These are phyloP conservation scores for Sugiyamaella xylanicola DNA, from an alignment of 1,139 yeast species.

Conservation along the genomic window DNA sequence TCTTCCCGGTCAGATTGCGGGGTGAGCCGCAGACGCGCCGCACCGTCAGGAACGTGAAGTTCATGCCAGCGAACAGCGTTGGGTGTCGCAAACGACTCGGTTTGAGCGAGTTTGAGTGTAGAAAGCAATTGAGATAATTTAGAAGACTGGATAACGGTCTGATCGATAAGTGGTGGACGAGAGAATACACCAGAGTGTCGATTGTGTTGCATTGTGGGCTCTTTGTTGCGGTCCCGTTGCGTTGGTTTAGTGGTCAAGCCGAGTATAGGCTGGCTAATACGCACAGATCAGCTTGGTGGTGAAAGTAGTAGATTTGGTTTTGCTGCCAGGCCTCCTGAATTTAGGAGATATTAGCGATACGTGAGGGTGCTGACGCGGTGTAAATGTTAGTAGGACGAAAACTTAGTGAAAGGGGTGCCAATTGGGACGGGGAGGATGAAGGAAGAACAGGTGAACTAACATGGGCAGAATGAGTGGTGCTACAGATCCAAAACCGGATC, in stretches of 20 bases:
- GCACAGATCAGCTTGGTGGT: neutral
- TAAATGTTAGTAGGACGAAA: too few relatives aligned
- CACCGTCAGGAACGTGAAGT: neutral
- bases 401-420: too few relatives aligned
- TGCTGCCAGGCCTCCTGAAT: neutral
- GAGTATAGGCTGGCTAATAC: too few relatives aligned
- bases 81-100: too few relatives aligned
- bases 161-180: neutral
- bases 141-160: too few relatives aligned
- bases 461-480: neutral
- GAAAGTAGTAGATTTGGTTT: neutral
- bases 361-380: too few relatives aligned
- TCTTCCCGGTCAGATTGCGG: neutral
- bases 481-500: constrained; percentile 4
- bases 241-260: too few relatives aligned
- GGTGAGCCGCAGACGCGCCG: neutral
- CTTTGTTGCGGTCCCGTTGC: neutral
- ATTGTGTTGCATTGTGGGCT: neutral
- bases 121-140: too few relatives aligned
- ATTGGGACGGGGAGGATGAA: too few relatives aligned
- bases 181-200: neutral
- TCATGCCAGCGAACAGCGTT: neutral
- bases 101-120: neutral
- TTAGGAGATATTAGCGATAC: too few relatives aligned
- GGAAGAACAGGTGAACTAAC: neutral